Evolutionary conservation across 2,329 filamentous ascomycete species (phyloP).

Genomic region (Aspergillus melleus): DNA sequence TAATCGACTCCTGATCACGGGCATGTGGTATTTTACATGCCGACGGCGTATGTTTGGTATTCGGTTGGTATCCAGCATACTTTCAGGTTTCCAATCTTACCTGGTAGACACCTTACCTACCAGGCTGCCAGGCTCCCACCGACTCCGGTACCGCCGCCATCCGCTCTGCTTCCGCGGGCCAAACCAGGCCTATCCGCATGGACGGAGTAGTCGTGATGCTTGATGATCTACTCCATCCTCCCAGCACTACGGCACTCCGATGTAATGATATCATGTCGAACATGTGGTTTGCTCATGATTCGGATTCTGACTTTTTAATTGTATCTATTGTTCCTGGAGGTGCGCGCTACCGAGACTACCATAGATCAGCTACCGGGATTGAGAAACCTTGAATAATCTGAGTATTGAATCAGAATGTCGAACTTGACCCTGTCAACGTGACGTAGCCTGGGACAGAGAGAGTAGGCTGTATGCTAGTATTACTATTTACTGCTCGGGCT

Average conservation of each 20-base stretch:
- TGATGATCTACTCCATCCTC: too few relatives aligned
- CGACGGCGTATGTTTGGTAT: neutral
- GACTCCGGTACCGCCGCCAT: neutral
- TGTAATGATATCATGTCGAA: neutral
- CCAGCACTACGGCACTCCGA: too few relatives aligned
- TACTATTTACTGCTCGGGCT: neutral
- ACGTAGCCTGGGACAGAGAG: too few relatives aligned
- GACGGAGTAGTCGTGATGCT: too few relatives aligned
- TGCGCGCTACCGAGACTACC: neutral
- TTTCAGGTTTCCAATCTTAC: neutral
- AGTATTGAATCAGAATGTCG: too few relatives aligned
- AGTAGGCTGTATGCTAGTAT: too few relatives aligned
- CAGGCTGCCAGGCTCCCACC: too few relatives aligned
- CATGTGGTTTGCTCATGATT: neutral
- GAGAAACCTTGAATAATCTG: too few relatives aligned
- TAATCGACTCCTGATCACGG: neutral
- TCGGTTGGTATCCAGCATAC: conserved; percentile 8
- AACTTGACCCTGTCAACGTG: too few relatives aligned
- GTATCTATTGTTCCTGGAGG: too few relatives aligned
- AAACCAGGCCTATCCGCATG: neutral
- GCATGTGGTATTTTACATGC: conserved; percentile 11
- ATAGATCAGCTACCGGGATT: neutral
- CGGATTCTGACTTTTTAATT: neutral
- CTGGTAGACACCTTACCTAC: too few relatives aligned
- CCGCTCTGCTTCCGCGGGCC: conserved; percentile 4